These are phyloP conservation scores for Imleria badia DNA, from an alignment of 768 basidiomycete species.

Conservation along the genomic window DNA sequence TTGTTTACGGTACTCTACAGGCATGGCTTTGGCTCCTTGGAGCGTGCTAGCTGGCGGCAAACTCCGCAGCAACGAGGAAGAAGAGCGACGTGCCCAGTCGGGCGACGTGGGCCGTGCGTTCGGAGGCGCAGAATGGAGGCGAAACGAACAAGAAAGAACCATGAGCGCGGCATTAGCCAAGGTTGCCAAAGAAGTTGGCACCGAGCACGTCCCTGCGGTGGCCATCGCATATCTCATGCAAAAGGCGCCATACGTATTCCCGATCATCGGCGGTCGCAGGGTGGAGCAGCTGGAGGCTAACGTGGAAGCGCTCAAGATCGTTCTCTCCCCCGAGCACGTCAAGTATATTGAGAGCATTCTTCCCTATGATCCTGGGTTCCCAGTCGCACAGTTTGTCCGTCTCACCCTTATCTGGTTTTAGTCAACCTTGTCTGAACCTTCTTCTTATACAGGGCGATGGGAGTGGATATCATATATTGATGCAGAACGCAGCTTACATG, in stretches of 20 bases:
- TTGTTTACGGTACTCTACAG: background rate
- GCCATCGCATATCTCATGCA: constrained; percentile 52
- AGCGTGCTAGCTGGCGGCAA: constrained; percentile 36
- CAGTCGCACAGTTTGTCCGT: constrained; percentile 29
- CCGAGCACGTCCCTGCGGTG: constrained; percentile 43
- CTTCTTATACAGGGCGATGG: constrained; percentile 27
- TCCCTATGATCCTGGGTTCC: constrained; percentile 51
- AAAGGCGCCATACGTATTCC: constrained; percentile 53
- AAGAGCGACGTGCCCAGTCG: constrained; percentile 24
- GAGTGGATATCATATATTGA: constrained; percentile 14
- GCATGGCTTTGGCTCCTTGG: constrained; percentile 40
- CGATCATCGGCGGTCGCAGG: constrained; percentile 52
- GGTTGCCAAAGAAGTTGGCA: constrained; percentile 50
- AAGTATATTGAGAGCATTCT: constrained; percentile 41
- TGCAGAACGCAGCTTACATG: constrained; percentile 13
- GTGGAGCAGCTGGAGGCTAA: constrained; percentile 51
- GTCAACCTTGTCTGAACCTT: background rate
- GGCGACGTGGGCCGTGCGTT: constrained; percentile 7
- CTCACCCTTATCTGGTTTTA: background rate
- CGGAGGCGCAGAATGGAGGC: constrained; percentile 37
- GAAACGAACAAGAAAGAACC: constrained; percentile 43
- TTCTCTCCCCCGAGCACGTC: constrained; percentile 46
- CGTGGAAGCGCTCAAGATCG: constrained; percentile 48
- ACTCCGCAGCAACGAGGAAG: constrained; percentile 33
- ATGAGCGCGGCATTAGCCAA: constrained; percentile 47